Percentiles rank a stretch among this genome's conserved stretches.
Evolutionary conservation across 2,329 filamentous ascomycete species (phyloP).

Genomic region (Fusarium zealandicum): DNA sequence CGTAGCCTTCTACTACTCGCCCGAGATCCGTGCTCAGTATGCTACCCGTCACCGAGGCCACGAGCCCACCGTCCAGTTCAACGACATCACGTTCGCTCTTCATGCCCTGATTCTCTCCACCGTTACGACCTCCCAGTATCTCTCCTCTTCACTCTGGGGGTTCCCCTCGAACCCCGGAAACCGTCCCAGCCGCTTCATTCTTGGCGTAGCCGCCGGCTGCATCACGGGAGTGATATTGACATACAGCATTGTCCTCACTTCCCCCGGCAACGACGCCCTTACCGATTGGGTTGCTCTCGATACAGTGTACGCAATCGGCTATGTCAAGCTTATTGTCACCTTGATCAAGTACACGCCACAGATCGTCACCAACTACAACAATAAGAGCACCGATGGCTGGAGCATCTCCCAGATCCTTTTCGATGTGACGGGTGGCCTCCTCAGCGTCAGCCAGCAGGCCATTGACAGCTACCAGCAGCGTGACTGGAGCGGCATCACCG

Average conservation of each 20-base stretch:
- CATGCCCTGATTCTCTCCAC: slow-evolving; percentile 79
- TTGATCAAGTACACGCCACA: slow-evolving; percentile 94
- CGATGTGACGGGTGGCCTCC: slow-evolving; percentile 80
- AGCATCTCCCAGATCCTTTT: slow-evolving; percentile 84
- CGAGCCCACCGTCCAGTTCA: slow-evolving; percentile 84
- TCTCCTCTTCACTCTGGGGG: slow-evolving; percentile 75
- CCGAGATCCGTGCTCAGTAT: slow-evolving; percentile 81
- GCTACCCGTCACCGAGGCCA: slow-evolving; percentile 77
- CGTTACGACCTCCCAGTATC: slow-evolving; percentile 79
- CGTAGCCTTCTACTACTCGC: slow-evolving; percentile 77
- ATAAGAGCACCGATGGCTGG: slow-evolving; percentile 88
- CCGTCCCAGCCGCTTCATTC: slow-evolving; percentile 66
- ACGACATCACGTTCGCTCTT: slow-evolving; percentile 87
- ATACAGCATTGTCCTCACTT: slow-evolving; percentile 54
- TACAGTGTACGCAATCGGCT: slow-evolving; percentile 74
- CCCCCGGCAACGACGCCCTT: slow-evolving; percentile 48
- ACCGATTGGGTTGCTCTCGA: slow-evolving; percentile 68
- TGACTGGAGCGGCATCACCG: slow-evolving; percentile 90
- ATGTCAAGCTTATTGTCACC: slow-evolving; percentile 88
- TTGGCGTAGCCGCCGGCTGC: slow-evolving; percentile 74
- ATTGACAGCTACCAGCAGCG: slow-evolving; percentile 85
- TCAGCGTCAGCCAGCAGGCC: slow-evolving; percentile 81
- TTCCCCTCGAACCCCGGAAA: slow-evolving; percentile 68
- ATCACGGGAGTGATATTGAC: slow-evolving; percentile 64
- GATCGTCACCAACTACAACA: slow-evolving; percentile 81